Evolutionary conservation across 1,139 yeast genomes (phyloP).

Genomic region (Trichomonascaceae sp.): DNA sequence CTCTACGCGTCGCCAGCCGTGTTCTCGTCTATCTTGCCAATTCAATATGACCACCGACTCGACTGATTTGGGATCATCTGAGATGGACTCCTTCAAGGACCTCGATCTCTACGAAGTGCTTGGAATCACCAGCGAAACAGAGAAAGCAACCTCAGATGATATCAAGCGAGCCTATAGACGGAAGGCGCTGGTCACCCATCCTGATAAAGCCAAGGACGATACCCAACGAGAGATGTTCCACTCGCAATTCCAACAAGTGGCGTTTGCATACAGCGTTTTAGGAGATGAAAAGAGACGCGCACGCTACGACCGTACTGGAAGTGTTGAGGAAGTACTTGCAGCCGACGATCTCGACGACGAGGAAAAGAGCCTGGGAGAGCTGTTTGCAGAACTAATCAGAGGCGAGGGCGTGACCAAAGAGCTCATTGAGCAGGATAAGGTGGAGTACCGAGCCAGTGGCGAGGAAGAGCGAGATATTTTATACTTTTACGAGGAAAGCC

Average conservation of each 20-base stretch:
- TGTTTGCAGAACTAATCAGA: slow-evolving; percentile 41
- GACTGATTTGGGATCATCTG: no score
- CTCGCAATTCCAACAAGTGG: slow-evolving; percentile 51
- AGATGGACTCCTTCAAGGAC: no score
- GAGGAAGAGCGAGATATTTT: slow-evolving; percentile 60
- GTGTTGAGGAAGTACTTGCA: slow-evolving; percentile 39
- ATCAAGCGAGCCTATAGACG: slow-evolving; percentile 63
- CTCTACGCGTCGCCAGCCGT: no score
- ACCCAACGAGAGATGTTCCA: slow-evolving; percentile 28
- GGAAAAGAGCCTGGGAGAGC: slow-evolving; percentile 49
- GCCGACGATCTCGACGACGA: slow-evolving; percentile 34
- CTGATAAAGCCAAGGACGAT: slow-evolving; percentile 49
- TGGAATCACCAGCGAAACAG: slow-evolving; percentile 24
- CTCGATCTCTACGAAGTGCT: slow-evolving; percentile 57
- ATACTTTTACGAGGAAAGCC: slow-evolving; percentile 41
- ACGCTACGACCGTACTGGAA: slow-evolving; percentile 58
- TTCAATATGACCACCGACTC: no score
- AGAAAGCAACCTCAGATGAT: slow-evolving; percentile 35
- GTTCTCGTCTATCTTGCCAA: no score
- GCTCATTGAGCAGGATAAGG: slow-evolving; percentile 57
- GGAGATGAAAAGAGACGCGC: slow-evolving; percentile 44
- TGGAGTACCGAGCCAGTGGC: slow-evolving; percentile 44
- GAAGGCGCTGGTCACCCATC: slow-evolving; percentile 59
- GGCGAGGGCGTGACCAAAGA: slow-evolving; percentile 48
- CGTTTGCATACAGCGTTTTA: slow-evolving; percentile 62